Conservation (phyloP, 2,329 filamentous ascomycete species). For the Neocucurbitaria cava region DNA sequence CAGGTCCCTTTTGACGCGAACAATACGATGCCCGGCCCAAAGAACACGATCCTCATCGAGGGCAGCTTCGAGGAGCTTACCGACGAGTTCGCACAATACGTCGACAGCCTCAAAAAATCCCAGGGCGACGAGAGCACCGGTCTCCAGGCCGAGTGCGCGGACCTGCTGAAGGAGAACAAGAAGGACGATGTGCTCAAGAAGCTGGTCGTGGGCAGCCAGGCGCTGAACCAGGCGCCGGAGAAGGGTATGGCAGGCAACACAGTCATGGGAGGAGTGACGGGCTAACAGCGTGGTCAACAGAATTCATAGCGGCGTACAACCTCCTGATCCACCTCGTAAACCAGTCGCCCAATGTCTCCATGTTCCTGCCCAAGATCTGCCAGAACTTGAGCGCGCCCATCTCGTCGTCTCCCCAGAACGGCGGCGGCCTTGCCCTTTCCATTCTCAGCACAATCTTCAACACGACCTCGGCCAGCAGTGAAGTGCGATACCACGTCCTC, state of each 20-base stretch:
- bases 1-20: conserved; percentile 30
- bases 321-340: conserved; percentile 92
- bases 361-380: conserved; percentile 88
- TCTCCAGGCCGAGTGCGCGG: conserved; percentile 69
- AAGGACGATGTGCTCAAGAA: conserved; percentile 87
- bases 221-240: conserved; percentile 86
- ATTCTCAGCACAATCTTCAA: conserved; percentile 97
- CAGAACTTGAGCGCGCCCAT: conserved; percentile 84
- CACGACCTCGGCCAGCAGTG: conserved; percentile 74
- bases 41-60: conserved; percentile 77
- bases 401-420: conserved; percentile 83
- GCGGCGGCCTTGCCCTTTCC: conserved; percentile 83
- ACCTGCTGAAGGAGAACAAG: conserved; percentile 72
- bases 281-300: conserved; percentile 55
- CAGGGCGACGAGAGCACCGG: conserved; percentile 60
- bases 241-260: conserved; percentile 63
- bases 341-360: conserved; percentile 83
- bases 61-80: conserved; percentile 92
- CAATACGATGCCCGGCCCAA: conserved; percentile 63
- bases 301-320: conserved; percentile 96
- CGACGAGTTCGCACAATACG: conserved; percentile 92
- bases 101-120: conserved; percentile 78
- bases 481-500: conserved; percentile 88
- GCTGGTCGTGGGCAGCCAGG: conserved; percentile 79
- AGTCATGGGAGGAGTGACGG: conserved; percentile 12